Evolutionary conservation across 75 land plant species (phyloP), one percentile per base, ranked within the genome.

Genomic region (Isoetes taiwanensis): DNA sequence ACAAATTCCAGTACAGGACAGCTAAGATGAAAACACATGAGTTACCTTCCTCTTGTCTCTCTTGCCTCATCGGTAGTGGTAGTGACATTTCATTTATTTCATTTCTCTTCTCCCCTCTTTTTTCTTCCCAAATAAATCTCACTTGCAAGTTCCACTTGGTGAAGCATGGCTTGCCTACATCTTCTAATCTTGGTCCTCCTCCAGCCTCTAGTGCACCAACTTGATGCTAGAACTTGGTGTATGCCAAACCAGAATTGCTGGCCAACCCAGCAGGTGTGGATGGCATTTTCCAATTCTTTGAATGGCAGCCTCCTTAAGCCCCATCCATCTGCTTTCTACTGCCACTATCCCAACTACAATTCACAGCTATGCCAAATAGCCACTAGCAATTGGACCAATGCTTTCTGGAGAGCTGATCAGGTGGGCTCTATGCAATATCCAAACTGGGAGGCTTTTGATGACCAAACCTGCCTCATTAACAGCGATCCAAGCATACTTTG

Each of bases 381-480:
- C 24, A 25, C 46, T 43, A 25, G 24, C 46, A 43, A 43, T 43
- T 43, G 46, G 46, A 43, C 24, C 24, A 43, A 43, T 8, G 24
- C 46, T 2, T 43, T 43, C 46, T 43, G 46, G 46, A 43, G 46
- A 43, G 46, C 46, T 43, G 46, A 43, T 8, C 46, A 43, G 24
- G 46, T 43, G 46, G 46, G 46, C 24, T 20, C 46, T 2, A 43
- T 43, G 46, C 46, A 43, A 8, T 43, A 43, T 43, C 24, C 46
- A 20, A 43, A 43, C 46, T 20, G 24, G 8, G 46, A 43, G 8
- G 46, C 46, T 25, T 25, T 20, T 43, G 46, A 25, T 2, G 24
- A 43, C 46, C 46, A 43, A 3, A 43, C 24, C 8, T 43, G 46
- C 46, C 24, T 25, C 46, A 20, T 43, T 3, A 20, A 20, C 8